Evolutionary conservation across 2,329 filamentous ascomycete species (phyloP), one percentile per base, ranked within the genome.

Genomic region (Truncatella angustata): DNA sequence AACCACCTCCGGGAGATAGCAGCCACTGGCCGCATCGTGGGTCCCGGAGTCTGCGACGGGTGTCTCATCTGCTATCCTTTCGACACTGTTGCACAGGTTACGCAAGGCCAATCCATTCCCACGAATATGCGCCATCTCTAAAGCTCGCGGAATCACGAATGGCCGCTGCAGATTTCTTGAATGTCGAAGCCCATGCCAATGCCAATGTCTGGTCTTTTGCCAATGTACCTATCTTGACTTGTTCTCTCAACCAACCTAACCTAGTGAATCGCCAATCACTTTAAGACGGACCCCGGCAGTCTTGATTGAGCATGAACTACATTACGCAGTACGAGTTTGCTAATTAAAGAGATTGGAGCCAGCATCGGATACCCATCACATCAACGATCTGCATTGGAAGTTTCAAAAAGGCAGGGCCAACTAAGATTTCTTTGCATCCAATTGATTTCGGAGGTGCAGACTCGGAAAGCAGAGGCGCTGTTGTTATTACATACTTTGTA

Each of bases 41-140:
- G 24, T 28, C 40, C 28, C 24, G 44, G 30, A 34, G 34, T 11
- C 46, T 21, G 46, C 32, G 21, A 49, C 34, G 30, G 20, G 16
- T 23, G 32, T 35, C 30, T 37, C 46, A 28, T 36, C 32, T 39
- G 32, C 32, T 37, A 49, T 26, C 46, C 16, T 5, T 26, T 14
- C 32, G n/a, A n/a, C 28, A 34, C 44, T 37, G 46, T 49, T 39
- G 23, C 46, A 49, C 46, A 49, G 32, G 32, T 35, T 49, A 24
- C 18, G 46, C 46, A 36, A 23, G 9, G 20, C 44, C 34, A 44
- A 26, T 23, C 28, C 7, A 26, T 39, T 7, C 36, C 9, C 16
- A 16, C 36, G 42, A n/a, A 26, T 12, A 23, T 44, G 42, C 42
- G 21, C 43, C 44, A 47, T 47, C 30, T 18, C 24, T 26, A 16